Evolutionary conservation across 345 rosid species (phyloP).

Genomic region (Lumnitzera racemosa): DNA sequence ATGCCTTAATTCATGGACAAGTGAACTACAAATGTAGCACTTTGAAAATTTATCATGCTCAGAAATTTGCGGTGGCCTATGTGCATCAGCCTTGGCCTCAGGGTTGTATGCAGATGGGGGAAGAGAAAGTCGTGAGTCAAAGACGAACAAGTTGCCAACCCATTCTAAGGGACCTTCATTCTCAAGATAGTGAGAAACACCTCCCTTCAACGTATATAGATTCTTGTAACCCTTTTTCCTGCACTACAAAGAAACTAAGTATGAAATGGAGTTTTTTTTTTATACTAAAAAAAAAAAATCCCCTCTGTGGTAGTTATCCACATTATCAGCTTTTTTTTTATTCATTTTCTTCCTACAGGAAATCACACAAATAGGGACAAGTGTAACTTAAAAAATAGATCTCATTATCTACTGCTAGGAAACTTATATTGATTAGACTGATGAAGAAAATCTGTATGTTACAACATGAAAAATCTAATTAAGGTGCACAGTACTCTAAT

Average conservation of each 20-base stretch:
- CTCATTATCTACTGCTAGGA: no score
- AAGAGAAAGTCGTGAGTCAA: slow-evolving; percentile 85
- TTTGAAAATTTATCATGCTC: slow-evolving; percentile 46
- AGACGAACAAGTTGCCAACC: slow-evolving; percentile 86
- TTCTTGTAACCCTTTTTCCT: slow-evolving; percentile 70
- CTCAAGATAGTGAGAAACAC: slow-evolving; percentile 81
- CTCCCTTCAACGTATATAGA: slow-evolving; percentile 76
- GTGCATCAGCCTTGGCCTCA: slow-evolving; percentile 17
- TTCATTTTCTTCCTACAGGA: not conserved
- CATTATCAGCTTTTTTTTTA: not conserved
- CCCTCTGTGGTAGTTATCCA: no score
- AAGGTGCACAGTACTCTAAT: no score
- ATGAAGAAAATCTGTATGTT: no score
- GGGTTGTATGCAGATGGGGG: slow-evolving; percentile 60
- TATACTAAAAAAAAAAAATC: not conserved
- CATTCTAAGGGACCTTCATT: slow-evolving; percentile 61
- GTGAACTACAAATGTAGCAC: slow-evolving; percentile 58
- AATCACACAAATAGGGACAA: no score
- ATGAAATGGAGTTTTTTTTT: not conserved
- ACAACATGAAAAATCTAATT: no score
- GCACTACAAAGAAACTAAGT: slow-evolving; percentile 22
- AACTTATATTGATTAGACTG: no score
- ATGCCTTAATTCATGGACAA: slow-evolving; percentile 62
- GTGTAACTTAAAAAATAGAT: no score
- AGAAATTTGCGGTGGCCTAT: slow-evolving; percentile 15